Conservation (phyloP, 345 rosid genomes). For the Raphanus sativus region DNA sequence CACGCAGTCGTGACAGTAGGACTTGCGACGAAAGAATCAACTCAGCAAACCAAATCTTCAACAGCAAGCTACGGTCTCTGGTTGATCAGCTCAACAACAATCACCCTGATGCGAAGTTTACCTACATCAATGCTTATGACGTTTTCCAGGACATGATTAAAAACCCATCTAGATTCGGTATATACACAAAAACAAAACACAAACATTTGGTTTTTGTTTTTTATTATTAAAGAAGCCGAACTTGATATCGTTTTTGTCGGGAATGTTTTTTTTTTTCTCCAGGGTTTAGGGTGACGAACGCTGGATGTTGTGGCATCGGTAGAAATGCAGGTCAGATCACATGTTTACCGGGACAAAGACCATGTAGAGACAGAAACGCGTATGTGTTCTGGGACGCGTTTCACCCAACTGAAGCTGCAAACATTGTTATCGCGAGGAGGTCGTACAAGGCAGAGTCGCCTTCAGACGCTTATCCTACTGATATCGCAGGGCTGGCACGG, state of each 20-base stretch:
- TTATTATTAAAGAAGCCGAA: background rate
- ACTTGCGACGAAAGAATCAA: conserved; percentile 52
- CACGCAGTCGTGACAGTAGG: conserved; percentile 37
- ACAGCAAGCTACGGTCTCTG: conserved; percentile 46
- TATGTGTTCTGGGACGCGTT: conserved; percentile 76
- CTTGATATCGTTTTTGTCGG: background rate
- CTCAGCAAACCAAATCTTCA: conserved; percentile 52
- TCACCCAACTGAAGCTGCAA: conserved; percentile 67
- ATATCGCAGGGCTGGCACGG: conserved; percentile 53
- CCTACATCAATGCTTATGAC: conserved; percentile 53
- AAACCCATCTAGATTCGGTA: conserved; percentile 39
- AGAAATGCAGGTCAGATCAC: conserved; percentile 78
- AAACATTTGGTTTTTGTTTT: background rate
- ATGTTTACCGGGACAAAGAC: conserved; percentile 60
- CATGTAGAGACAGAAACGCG: conserved; percentile 55
- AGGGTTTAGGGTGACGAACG: conserved; percentile 60
- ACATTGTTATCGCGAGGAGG: conserved; percentile 50
- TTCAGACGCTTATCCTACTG: conserved; percentile 58
- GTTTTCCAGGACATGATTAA: conserved; percentile 60
- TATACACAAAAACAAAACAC: background rate
- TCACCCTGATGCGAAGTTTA: conserved; percentile 50
- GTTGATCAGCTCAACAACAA: conserved; percentile 52
- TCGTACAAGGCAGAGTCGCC: conserved; percentile 54
- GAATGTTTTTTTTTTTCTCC: background rate
- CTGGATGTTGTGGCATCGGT: conserved; percentile 76